Conservation (phyloP, 495 filamentous ascomycete species). For the Margaritispora aquatica region DNA sequence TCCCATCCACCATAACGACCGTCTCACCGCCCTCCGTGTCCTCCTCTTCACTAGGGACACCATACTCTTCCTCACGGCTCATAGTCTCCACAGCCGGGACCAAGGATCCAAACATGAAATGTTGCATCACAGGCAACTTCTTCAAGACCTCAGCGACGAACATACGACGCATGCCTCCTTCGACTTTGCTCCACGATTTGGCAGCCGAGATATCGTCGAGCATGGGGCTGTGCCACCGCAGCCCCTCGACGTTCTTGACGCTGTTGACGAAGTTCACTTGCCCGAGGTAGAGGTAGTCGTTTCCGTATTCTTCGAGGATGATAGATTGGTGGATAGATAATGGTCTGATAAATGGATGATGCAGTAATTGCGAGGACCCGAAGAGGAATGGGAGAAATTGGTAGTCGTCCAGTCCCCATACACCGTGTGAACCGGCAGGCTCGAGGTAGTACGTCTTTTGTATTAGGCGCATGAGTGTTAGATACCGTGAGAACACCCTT, state of each 20-base stretch:
- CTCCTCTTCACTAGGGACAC: constrained; percentile 38
- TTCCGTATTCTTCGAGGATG: constrained; percentile 76
- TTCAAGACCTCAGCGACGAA: constrained; percentile 87
- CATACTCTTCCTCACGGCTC: constrained; percentile 51
- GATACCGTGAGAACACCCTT: constrained; percentile 72
- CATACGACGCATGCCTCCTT: constrained; percentile 93
- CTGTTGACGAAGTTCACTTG: constrained; percentile 92
- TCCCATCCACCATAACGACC: constrained; percentile 55
- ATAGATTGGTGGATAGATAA: constrained; percentile 79
- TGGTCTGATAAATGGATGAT: constrained; percentile 83
- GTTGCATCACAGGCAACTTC: constrained; percentile 97
- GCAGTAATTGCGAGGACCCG: constrained; percentile 81
- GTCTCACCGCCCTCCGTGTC: constrained; percentile 47
- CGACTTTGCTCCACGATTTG: constrained; percentile 86
- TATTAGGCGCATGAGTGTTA: constrained; percentile 70
- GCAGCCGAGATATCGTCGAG: constrained; percentile 95
- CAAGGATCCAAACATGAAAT: constrained; percentile 86
- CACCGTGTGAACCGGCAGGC: constrained; percentile 89
- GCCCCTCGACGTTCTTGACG: constrained; percentile 91
- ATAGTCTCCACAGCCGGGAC: constrained; percentile 77
- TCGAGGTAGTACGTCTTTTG: constrained; percentile 93
- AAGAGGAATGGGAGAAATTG: constrained; percentile 96
- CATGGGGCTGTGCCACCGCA: constrained; percentile 98
- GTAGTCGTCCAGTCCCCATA: constrained; percentile 98
- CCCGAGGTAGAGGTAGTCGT: constrained; percentile 81